A percentile compares a stretch with the other conserved stretches of the same genome.
phyloP scores from a whole-genome alignment of 352 stramenopile species.

The Vaucheria bursata region DNA sequence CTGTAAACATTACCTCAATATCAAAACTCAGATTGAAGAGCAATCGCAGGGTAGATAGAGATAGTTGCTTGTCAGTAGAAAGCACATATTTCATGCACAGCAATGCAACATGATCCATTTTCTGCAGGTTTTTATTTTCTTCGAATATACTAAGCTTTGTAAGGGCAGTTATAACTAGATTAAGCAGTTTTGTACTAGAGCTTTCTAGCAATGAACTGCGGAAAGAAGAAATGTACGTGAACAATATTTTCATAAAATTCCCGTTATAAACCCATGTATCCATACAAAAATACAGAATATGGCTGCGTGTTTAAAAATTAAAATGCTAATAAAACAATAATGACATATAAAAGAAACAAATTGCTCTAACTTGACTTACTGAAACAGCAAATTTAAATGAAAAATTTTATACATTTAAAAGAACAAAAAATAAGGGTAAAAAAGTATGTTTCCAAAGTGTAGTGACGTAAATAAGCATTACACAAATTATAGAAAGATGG shows the following conservation, averaged over 20 bases:
- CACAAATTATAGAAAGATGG: not conserved
- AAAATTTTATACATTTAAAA: too few relatives aligned
- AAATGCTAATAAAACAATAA: too few relatives aligned
- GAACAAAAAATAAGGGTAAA: too few relatives aligned
- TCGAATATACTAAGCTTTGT: slow-evolving; percentile 86
- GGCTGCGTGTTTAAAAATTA: too few relatives aligned
- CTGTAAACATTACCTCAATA: slow-evolving; percentile 51
- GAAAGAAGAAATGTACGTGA: too few relatives aligned
- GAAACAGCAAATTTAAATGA: too few relatives aligned
- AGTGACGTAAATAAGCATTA: slow-evolving; percentile 10
- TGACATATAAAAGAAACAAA: too few relatives aligned
- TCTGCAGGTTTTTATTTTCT: slow-evolving; percentile 84
- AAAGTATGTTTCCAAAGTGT: too few relatives aligned
- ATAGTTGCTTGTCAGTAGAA: slow-evolving; percentile 50
- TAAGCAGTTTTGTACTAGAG: slow-evolving; percentile 71
- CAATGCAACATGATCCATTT: slow-evolving; percentile 59
- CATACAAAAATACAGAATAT: too few relatives aligned
- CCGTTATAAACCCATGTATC: too few relatives aligned
- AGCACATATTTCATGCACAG: slow-evolving; percentile 53
- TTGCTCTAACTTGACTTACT: too few relatives aligned
- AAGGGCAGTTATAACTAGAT: slow-evolving; percentile 76
- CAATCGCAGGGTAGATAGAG: slow-evolving; percentile 55
- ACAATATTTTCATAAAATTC: too few relatives aligned
- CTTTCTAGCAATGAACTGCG: slow-evolving; percentile 59
- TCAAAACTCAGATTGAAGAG: slow-evolving; percentile 92